Evolutionary conservation across 1,284 basidiomycete genomes (phyloP).

Genomic region (Puccinia brachypodii): DNA sequence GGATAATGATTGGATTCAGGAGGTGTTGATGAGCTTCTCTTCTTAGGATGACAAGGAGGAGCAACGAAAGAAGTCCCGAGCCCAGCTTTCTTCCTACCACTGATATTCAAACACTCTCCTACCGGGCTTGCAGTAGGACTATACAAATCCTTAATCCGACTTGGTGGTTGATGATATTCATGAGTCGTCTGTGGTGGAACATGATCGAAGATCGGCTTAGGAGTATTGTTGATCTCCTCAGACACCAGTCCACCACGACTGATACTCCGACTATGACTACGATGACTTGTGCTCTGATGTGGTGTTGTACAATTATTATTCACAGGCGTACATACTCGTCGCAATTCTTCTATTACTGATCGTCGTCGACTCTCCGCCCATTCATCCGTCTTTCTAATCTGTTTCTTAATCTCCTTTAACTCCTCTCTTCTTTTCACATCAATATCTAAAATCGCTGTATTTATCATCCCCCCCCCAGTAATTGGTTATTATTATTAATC

Average conservation of each 20-base stretch:
- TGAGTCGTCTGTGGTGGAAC: too few species aligned
- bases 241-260: neutral
- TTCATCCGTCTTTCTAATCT: constrained; percentile 35
- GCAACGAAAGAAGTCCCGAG: neutral
- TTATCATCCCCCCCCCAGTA: neutral
- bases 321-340: constrained; percentile 12
- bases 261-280: constrained; percentile 9
- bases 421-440: constrained; percentile 26
- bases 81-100: neutral
- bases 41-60: neutral
- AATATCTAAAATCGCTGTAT: constrained; percentile 30
- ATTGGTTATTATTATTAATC: neutral
- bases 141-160: too few species aligned
- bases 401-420: constrained; percentile 29
- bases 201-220: neutral
- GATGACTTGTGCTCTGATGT: neutral
- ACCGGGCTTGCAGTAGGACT: neutral
- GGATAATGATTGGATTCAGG: neutral
- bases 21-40: constrained; percentile 16
- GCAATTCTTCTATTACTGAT: constrained; percentile 24
- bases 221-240: neutral
- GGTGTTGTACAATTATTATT: neutral
- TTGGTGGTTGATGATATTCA: too few species aligned
- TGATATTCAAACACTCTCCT: neutral
- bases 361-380: constrained; percentile 20